Conservation (phyloP, 2,329 filamentous ascomycete species). For the Neopestalotiopsis rosae region DNA sequence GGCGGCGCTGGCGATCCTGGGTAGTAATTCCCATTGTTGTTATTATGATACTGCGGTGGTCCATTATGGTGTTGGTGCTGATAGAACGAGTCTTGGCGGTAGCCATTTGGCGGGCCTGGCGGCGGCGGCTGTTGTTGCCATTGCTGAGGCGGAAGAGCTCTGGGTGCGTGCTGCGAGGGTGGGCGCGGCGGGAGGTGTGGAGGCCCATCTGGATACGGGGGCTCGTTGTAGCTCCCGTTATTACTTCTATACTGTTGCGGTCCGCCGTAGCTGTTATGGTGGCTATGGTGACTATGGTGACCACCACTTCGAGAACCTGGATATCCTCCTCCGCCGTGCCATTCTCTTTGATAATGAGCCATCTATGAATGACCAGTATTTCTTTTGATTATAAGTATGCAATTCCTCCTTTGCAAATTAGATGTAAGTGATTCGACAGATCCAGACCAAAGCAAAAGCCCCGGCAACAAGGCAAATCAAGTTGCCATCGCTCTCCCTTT, state of each 20-base stretch:
- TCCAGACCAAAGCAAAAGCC: no score
- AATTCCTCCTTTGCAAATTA: no score
- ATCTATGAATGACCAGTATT: not conserved
- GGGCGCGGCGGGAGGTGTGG: not conserved
- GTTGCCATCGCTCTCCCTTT: not conserved
- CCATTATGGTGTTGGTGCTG: not conserved
- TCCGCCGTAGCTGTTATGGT: no score
- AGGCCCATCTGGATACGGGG: not conserved
- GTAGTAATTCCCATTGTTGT: not conserved
- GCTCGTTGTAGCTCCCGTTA: not conserved
- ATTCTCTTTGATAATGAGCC: not conserved
- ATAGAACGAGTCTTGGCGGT: not conserved
- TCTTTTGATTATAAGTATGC: no score
- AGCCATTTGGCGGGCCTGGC: not conserved
- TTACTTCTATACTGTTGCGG: no score
- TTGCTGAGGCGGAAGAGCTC: not conserved
- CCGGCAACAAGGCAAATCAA: not conserved
- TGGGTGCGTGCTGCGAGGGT: not conserved
- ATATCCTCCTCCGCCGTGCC: not conserved
- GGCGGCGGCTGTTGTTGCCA: slow-evolving; percentile 19
- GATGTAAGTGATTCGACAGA: no score
- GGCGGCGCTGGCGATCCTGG: not conserved
- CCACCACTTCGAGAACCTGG: not conserved
- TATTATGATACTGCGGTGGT: slow-evolving; percentile 12
- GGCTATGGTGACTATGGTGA: not conserved